Evolutionary conservation across 345 rosid genomes (phyloP), one percentile per base, ranked within the genome.

Genomic region (Gossypium australe): DNA sequence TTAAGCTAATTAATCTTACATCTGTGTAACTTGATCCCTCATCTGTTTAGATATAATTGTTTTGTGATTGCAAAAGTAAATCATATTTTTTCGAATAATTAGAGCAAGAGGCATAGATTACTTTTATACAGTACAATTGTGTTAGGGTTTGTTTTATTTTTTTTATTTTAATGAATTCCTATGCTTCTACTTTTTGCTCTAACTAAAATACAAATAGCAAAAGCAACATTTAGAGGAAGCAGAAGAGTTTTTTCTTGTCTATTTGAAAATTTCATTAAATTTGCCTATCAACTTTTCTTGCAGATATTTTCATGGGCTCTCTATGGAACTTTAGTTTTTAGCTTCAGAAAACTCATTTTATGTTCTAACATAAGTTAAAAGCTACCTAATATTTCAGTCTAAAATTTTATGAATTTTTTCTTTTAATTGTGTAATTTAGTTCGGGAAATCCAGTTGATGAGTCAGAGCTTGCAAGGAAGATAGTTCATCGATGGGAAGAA

Each of bases 401-500:
- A 11, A 17, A 25, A 51, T 47, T 14, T 51, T 58, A 58, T 14
- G 13, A 16, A 56, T 6, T 18, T 71, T 20, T 76, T 60, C 38
- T 56, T 44, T 78, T 74, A 75, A 11, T 52, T 69, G 56, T 22
- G 41, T 75, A 45, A 73, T 64, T 73, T 56, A 87, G 91, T 61
- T 7, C 69, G 3, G 82, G 77, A 66, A 89, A 75, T 74, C 80
- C 88, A 11, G 80, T 86, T 41, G 88, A 84, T 68, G 94, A 90
- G 77, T 90, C 97, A 34, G 94, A 88, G 44, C 93, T 92, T 70
- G 94, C 93, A 2, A 86, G 82, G 80, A 90, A 82, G 87, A 92
- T 94, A 63, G 90, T 94, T 70, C 81, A 85, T 79, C 86, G 81
- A 72, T 94, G 97, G 97, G 97, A 92, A 78, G 94, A 87, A 90